phyloP scores from a whole-genome alignment of 495 filamentous ascomycete species.

The Trichoderma gamsii region DNA sequence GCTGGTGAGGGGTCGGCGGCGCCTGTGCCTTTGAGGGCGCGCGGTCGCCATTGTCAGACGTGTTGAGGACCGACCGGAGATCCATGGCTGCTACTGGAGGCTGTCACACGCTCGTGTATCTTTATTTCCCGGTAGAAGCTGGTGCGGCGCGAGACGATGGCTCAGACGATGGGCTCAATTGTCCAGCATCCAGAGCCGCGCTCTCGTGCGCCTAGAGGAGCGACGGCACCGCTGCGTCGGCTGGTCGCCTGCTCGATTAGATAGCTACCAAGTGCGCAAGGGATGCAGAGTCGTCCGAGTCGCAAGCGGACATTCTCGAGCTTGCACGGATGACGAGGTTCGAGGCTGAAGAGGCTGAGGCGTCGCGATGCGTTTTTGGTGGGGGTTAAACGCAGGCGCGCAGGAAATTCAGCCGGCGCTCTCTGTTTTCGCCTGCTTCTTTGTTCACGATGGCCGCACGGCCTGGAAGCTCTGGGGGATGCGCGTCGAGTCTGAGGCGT shows the following conservation, averaged over 20 bases:
- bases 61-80: constrained; percentile 51
- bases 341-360: constrained; percentile 10
- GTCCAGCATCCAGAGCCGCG: constrained; percentile 13
- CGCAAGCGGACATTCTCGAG: constrained; percentile 14
- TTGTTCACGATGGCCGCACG: not conserved
- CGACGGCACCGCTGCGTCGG: not conserved
- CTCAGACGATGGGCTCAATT: not conserved
- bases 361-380: constrained; percentile 13
- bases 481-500: not conserved
- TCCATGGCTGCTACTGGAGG: constrained; percentile 38
- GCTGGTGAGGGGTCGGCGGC: constrained; percentile 14
- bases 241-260: not conserved
- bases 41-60: constrained; percentile 32
- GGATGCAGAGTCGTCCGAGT: constrained; percentile 11
- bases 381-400: not conserved
- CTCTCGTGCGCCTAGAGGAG: not conserved
- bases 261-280: not conserved
- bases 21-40: constrained; percentile 20
- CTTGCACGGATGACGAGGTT: constrained; percentile 2
- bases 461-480: not conserved
- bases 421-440: not conserved
- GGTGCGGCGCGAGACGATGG: constrained; percentile 21
- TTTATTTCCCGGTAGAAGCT: constrained; percentile 20
- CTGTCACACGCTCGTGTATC: constrained; percentile 23
- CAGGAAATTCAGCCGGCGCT: not conserved